Evolutionary conservation across 2,329 filamentous ascomycete genomes (phyloP), one percentile per base, ranked within the genome.

Genomic region (Penicillium griseofulvum): DNA sequence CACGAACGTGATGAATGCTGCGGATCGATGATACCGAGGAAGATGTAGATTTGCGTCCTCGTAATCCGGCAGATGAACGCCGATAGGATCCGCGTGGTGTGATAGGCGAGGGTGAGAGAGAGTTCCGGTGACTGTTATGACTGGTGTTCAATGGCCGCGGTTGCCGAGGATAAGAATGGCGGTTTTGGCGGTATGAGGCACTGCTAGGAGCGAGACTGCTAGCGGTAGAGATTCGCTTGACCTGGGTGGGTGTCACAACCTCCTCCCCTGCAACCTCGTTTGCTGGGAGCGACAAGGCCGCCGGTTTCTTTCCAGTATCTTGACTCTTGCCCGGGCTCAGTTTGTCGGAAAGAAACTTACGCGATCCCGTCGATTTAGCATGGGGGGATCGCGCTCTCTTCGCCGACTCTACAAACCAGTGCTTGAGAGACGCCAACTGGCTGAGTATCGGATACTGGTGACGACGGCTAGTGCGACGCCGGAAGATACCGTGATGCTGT

Each of bases 1-100:
- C 87, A 70, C 94, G 89, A 50, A 91, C 88, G 63, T 92, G 90
- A 66, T 93, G 91, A 68, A 97, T 91, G 42, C 89, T 95, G 55
- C 94, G 87, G 54, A 99, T 87, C 0, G 91, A 96, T 0, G 91
- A 97, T 16, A 99, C 87, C 0, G 92, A 97, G 0, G 91, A 96
- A 0, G 91, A 97, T 0, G 94, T 99, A 0, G 93, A 97, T 72
- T 97, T 97, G 57, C 94, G 86, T 36, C 94, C 93, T 28, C 92
- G 85, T 42, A 97, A 82, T 29, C 93, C 92, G 41, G 83, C 85
- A 5, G 91, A 96, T 2, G 90, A 86, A 34, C 91, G 88, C 11
- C 94, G 86, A 66, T 95, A 88, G 0, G 89, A 90, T 5, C 90
- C 91, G 37, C 91, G 88, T 4, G 94, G 93, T 0, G 94, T 97